These are phyloP conservation scores for Fusarium sp. DNA, from an alignment of 2,329 filamentous ascomycete species.

Conservation along the genomic window DNA sequence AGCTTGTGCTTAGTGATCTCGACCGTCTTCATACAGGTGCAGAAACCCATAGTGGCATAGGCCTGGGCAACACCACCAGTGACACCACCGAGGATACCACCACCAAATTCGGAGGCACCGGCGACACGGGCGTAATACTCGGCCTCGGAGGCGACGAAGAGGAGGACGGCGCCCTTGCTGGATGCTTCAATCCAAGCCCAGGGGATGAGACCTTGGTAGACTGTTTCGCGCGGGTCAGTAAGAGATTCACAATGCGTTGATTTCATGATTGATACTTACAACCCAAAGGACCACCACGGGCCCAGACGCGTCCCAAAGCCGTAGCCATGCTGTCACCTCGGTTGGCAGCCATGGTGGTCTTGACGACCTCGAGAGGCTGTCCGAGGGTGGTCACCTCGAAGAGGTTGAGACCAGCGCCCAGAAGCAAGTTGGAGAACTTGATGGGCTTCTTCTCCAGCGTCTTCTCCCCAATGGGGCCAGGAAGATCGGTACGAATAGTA, in stretches of 20 bases:
- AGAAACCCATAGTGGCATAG: constrained; percentile 99
- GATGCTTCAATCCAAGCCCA: constrained; percentile 99
- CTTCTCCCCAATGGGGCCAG: constrained; percentile 64
- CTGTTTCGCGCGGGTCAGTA: constrained; percentile 65
- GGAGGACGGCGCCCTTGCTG: constrained; percentile 98
- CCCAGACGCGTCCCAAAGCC: constrained; percentile 90
- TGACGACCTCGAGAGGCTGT: constrained; percentile 96
- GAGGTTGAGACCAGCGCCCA: constrained; percentile 94
- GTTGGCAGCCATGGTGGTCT: constrained; percentile 99
- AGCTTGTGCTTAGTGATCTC: constrained; percentile 99
- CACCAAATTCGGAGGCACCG: constrained; percentile 88
- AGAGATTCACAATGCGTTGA: neutral
- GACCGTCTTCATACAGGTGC: constrained; percentile 99
- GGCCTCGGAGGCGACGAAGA: constrained; percentile 98
- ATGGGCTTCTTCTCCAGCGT: constrained; percentile 97
- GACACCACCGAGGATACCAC: constrained; percentile 93
- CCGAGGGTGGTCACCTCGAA: constrained; percentile 83
- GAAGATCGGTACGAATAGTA: constrained; percentile 69
- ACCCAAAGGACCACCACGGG: constrained; percentile 91
- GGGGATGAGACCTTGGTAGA: constrained; percentile 99
- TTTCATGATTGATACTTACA: constrained; percentile 74
- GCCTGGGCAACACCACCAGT: constrained; percentile 95
- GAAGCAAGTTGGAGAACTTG: constrained; percentile 99
- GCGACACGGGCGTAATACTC: constrained; percentile 91
- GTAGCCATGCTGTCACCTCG: constrained; percentile 87